These are phyloP conservation scores for Pseudotulostoma volvatum DNA, from an alignment of 495 filamentous ascomycete genomes.

Conservation along the genomic window DNA sequence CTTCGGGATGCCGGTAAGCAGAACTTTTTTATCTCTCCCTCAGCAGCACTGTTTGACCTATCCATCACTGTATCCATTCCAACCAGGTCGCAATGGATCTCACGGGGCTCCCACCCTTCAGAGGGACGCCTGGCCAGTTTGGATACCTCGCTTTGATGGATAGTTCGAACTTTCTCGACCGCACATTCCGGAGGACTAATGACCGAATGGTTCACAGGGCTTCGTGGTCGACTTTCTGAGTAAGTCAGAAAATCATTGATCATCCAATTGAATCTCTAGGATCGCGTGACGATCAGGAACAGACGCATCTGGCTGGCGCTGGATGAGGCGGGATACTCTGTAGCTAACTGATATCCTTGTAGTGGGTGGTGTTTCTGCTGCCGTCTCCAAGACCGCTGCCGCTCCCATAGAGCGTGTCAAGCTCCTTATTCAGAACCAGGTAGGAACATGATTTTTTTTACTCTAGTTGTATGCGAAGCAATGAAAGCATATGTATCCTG, in stretches of 20 bases:
- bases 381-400: constrained; percentile 99
- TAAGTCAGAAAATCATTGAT: too few relatives aligned
- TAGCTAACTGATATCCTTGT: constrained; percentile 5
- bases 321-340: background rate
- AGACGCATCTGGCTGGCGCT: too few relatives aligned
- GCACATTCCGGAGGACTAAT: too few relatives aligned
- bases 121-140: too few relatives aligned
- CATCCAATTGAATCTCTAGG: too few relatives aligned
- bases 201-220: too few relatives aligned
- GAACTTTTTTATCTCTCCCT: constrained; percentile 1
- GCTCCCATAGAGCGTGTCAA: constrained; percentile 99
- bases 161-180: too few relatives aligned
- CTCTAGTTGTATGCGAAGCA: background rate
- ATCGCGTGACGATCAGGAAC: too few relatives aligned
- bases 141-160: too few relatives aligned
- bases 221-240: constrained; percentile 92
- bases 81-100: too few relatives aligned
- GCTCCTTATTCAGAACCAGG: constrained; percentile 99
- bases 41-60: constrained; percentile 4
- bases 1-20: constrained; percentile 70
- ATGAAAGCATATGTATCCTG: constrained; percentile 1
- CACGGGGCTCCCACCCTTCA: too few relatives aligned
- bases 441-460: constrained; percentile 28
- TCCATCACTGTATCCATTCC: too few relatives aligned
- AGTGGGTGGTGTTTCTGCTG: constrained; percentile 99